Base-by-base conservation (phyloP, 2,329 filamentous ascomycete genomes). In the Claviceps pazoutovae region DNA sequence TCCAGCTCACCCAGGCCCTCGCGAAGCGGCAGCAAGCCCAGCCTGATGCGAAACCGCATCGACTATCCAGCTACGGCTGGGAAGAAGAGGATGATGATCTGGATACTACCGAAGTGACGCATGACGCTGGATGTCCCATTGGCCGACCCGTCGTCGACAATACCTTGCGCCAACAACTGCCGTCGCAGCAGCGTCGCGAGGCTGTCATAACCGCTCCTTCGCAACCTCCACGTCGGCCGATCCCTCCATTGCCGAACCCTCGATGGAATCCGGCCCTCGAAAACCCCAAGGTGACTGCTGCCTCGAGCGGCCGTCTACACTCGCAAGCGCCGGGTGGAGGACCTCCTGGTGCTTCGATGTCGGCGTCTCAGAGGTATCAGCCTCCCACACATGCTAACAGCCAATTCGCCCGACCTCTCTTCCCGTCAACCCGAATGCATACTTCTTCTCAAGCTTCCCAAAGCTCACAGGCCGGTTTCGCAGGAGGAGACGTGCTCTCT, bases 71-170 rank as follows among this genome's bases (percentile, higher is more conserved):
- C 21, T 68, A 70, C 45, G 67, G 70, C n/a, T 71, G 70, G 58
- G 69, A 75, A 51, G 74, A 78, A 46, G 75, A 79, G 41, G 75
- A 79, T 43, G 76, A 79, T 52, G 76, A 79, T 49, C 67, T 82
- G 46, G 78, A 82, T 59, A 75, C 79, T 56, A 71, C 75, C 7
- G 71, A 79, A 43, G 74, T 83, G 39, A 72, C 71, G 16, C 74
- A 78, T 56, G 69, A 73, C 37, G 68, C 64, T n/a, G 67, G 70
- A 2, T 64, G 68, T 17, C 66, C 70, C 16, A 60, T 69, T 11
- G 64, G 68, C 30, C 60, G 64, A 21, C 67, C 64, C 3, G 58
- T 65, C 38, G 56, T 65, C 50, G 68, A 71, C 53, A 65, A 66
- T 26, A 61, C 67, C 2, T 56, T 67, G n/a, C 63, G 64, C 43